Conservation (phyloP, 2,329 filamentous ascomycete species). For the Salinomyces thailandicus region DNA sequence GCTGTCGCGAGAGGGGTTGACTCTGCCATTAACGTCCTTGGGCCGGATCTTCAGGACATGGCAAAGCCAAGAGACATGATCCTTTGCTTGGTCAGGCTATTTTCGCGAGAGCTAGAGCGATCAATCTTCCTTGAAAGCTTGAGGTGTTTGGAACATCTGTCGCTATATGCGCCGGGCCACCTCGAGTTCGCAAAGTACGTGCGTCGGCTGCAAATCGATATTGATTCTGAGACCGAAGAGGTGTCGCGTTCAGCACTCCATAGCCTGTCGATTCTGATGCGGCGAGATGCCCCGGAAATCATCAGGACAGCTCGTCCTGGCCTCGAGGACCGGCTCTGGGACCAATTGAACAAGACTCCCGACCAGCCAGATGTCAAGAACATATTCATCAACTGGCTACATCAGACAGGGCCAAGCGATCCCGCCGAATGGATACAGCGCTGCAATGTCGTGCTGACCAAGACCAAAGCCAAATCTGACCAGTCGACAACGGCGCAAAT, state of each 20-base stretch:
- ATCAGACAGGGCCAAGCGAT: slow-evolving; percentile 72
- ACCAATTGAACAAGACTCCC: slow-evolving; percentile 68
- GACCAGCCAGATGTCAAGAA: slow-evolving; percentile 71
- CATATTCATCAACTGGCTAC: slow-evolving; percentile 85
- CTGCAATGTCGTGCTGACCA: slow-evolving; percentile 79
- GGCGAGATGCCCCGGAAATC: slow-evolving; percentile 75
- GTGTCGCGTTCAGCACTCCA: slow-evolving; percentile 75
- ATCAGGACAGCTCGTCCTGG: slow-evolving; percentile 63
- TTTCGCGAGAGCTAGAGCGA: slow-evolving; percentile 58
- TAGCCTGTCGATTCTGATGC: slow-evolving; percentile 90
- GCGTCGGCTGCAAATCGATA: slow-evolving; percentile 63
- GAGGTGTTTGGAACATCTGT: slow-evolving; percentile 79
- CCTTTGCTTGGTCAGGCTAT: slow-evolving; percentile 71
- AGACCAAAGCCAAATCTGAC: slow-evolving; percentile 61
- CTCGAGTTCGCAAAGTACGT: slow-evolving; percentile 81
- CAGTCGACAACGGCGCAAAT: slow-evolving; percentile 33
- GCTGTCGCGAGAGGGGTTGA: slow-evolving; percentile 82
- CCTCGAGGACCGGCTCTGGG: slow-evolving; percentile 86
- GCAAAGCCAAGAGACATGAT: slow-evolving; percentile 87
- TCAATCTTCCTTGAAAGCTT: slow-evolving; percentile 67
- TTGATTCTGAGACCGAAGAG: slow-evolving; percentile 57
- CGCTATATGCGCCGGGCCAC: slow-evolving; percentile 79
- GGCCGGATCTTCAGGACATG: slow-evolving; percentile 87
- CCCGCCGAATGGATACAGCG: slow-evolving; percentile 79
- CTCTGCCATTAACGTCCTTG: slow-evolving; percentile 91